Conservation (phyloP, 192 early-diverging fungal genomes). For the Podila clonocystis region DNA sequence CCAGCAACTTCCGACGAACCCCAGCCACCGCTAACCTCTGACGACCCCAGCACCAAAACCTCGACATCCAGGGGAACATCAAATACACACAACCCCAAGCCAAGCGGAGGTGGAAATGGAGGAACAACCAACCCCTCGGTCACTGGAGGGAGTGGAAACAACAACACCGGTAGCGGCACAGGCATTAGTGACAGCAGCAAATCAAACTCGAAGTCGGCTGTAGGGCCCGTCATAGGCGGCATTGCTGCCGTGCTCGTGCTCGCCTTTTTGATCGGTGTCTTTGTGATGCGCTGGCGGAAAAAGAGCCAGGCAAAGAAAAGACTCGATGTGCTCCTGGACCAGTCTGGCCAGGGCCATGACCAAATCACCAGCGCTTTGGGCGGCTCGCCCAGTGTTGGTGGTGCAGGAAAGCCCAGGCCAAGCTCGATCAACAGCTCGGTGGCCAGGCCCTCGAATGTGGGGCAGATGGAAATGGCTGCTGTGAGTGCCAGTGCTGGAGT, state of each 20-base stretch:
- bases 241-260: constrained; percentile 28
- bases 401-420: constrained; percentile 3
- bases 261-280: constrained; percentile 27
- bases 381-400: background rate
- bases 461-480: constrained; percentile 22
- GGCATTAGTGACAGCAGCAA: background rate
- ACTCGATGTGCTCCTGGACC: constrained; percentile 23
- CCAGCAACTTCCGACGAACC: background rate
- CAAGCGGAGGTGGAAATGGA: background rate
- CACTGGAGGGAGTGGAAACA: background rate
- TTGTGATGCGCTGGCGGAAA: constrained; percentile 35
- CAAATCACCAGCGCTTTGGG: background rate
- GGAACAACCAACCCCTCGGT: background rate
- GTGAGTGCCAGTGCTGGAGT: constrained; percentile 4
- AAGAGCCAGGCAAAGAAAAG: constrained; percentile 30
- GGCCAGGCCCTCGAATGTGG: constrained; percentile 1
- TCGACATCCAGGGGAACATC: background rate
- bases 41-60: background rate
- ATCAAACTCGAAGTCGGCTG: background rate
- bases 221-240: constrained; percentile 25
- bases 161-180: background rate
- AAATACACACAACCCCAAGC: background rate
- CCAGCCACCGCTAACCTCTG: background rate
- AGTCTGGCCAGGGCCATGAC: background rate
- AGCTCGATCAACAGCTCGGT: background rate